Evolutionary conservation across 345 rosid species (phyloP), one percentile per base, ranked within the genome.

Genomic region (Eucalyptus marginata): DNA sequence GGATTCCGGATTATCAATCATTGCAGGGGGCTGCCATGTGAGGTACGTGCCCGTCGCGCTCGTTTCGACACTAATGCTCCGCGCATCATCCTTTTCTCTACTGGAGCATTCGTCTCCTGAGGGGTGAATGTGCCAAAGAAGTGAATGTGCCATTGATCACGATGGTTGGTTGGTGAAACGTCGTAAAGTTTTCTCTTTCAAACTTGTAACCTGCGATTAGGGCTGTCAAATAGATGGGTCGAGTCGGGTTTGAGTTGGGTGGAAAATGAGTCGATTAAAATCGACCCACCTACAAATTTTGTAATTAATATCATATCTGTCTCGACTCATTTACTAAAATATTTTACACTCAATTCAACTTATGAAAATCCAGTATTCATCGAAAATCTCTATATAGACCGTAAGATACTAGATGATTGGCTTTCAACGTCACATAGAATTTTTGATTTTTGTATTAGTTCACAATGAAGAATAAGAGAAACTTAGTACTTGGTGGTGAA

Each of bases 181-280:
- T 10, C 24, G 0, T 31, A 15, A 2, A 66, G 79, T 31, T 16
- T 14, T 8, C 43, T 66, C 43, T 31, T 31, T 8, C 43, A 66
- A 31, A 10, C 5, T 66, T 31, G 22, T 16, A 16, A 66, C 12
- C 22, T 1, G 0, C 0, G 0, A 6, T 62, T 13, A 27, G 4
- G 8, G 0, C 0, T 0, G 36, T 14, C 18, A 7, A 64, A 7
- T 64, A 10, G 1, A 7, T 14, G 0, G 2, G 10, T 64, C 71
- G 3, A 12, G 8, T n/a, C 3, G 16, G 0, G 9, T 62, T 12
- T 62, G 33, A 62, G 17, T 62, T 13, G 0, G 0, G 8, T 62
- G 8, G 3, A n/a, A 29, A 64, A n/a, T 13, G 9, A 0, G 4
- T 0, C 0, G 2, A 64, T 4, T 31, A 29, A 64, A 4, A 64